Evolutionary conservation across 2,329 filamentous ascomycete genomes (phyloP), one percentile per base, ranked within the genome.

Genomic region (Cytospora leucostoma): DNA sequence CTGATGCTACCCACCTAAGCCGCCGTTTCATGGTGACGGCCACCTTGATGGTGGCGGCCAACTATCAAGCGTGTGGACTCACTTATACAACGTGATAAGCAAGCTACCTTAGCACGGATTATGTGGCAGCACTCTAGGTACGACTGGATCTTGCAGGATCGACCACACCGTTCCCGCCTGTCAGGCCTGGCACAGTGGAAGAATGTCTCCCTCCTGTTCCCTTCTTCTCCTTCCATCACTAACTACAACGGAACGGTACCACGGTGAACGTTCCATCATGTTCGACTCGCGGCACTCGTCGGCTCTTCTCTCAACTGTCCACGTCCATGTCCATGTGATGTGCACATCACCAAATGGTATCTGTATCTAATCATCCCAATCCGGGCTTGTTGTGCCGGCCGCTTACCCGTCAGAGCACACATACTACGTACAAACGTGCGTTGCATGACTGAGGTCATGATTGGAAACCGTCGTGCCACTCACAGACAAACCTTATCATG

Each of bases 231-330:
- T 27, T 27, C 27, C 27, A 4, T 27, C 27, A 27, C 27, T 27
- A 27, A 37, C 35, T 37, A 13, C n/a, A 11, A 19, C 17, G 44
- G 8, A 11, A 19, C 17, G 44, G 8, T n/a, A 4, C 34, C 19
- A 38, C 49, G 44, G 62, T 62, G 44, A 66, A 66, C 65, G 65
- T 66, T 65, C 59, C 65, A 66, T 66, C 64, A n/a, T 60, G 50
- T 12, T 44, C 50, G 49, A 19, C 56, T 35, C 33, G n/a, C 44
- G n/a, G 17, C 8, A 7, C 1, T 8, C n/a, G 17, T 44, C 7
- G n/a, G 11, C 44, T 21, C 4, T 19, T 47, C 4, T 2, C 3
- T 10, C 12, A 13, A 19, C 12, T 21, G 12, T n/a, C 40, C 17
- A 19, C n/a, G 40, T 3, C 40, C 40, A 44, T 44, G 17, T 3